phyloP scores from a whole-genome alignment of 768 basidiomycete genomes.

The Termitomyces sp. region DNA sequence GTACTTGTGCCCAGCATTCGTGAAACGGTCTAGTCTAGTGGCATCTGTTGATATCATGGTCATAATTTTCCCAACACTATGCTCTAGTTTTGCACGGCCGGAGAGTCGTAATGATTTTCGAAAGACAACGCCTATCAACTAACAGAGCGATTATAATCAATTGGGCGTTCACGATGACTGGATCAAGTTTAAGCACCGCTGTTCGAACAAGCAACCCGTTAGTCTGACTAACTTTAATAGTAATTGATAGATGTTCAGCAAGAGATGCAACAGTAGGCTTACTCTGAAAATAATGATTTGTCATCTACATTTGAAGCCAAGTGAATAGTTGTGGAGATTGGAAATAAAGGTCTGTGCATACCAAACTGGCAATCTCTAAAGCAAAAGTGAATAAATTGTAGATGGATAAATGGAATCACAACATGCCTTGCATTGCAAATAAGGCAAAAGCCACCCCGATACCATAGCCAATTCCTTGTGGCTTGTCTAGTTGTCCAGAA shows the following conservation, averaged over 20 bases:
- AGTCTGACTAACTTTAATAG: conserved; percentile 9
- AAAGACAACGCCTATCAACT: conserved; percentile 35
- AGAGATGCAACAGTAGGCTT: neutral
- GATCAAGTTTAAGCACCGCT: conserved; percentile 7
- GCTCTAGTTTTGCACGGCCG: conserved; percentile 37
- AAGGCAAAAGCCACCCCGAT: conserved; percentile 49
- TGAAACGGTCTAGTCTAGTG: conserved; percentile 35
- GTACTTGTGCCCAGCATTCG: conserved; percentile 25
- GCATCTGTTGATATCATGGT: conserved; percentile 49
- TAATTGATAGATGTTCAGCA: neutral
- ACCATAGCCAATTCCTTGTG: conserved; percentile 46
- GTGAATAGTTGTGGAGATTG: neutral
- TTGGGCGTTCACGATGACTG: neutral
- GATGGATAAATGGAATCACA: neutral
- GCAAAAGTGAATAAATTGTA: neutral
- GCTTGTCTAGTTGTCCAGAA: conserved; percentile 23
- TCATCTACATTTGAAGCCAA: conserved; percentile 12
- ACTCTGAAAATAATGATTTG: conserved; percentile 20
- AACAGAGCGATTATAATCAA: neutral
- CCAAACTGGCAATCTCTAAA: conserved; percentile 31
- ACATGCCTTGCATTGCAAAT: conserved; percentile 48
- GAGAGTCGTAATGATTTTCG: conserved; percentile 52
- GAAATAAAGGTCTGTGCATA: conserved; percentile 4
- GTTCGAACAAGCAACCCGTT: conserved; percentile 18
- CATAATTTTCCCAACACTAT: conserved; percentile 44